Conservation (phyloP, 2,329 filamentous ascomycete genomes). For the Aspergillus sp. region DNA sequence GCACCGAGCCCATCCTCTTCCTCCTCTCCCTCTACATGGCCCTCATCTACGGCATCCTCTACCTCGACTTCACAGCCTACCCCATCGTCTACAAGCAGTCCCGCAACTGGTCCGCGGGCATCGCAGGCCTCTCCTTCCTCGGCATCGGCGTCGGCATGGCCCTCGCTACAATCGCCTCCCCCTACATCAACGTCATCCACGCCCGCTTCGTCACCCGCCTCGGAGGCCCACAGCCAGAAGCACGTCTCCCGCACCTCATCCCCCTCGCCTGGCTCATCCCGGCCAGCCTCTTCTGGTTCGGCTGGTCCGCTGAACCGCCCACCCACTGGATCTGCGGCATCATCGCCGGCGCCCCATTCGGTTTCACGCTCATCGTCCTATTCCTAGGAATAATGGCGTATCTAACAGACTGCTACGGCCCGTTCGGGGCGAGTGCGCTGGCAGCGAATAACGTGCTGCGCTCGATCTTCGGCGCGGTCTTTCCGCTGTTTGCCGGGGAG, state of each 20-base stretch:
- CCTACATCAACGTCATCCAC: background rate
- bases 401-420: background rate
- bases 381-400: background rate
- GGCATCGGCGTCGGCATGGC: background rate
- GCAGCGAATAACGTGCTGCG: conserved; percentile 43
- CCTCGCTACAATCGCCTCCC: background rate
- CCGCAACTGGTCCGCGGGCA: background rate
- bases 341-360: background rate
- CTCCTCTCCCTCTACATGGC: conserved; percentile 18
- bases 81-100: background rate
- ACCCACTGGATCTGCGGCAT: background rate
- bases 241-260: background rate
- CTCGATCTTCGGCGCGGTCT: conserved; percentile 47
- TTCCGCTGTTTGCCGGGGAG: conserved; percentile 50
- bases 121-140: background rate
- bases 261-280: background rate
- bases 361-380: background rate
- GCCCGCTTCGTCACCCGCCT: background rate
- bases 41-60: conserved; percentile 10
- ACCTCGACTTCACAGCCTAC: conserved; percentile 4
- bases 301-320: background rate
- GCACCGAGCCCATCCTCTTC: conserved; percentile 14
- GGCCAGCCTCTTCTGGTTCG: conserved; percentile 11
- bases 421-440: conserved; percentile 40
- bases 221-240: background rate